phyloP scores from a whole-genome alignment of 768 basidiomycete species.

The Kondoa subrosea region DNA sequence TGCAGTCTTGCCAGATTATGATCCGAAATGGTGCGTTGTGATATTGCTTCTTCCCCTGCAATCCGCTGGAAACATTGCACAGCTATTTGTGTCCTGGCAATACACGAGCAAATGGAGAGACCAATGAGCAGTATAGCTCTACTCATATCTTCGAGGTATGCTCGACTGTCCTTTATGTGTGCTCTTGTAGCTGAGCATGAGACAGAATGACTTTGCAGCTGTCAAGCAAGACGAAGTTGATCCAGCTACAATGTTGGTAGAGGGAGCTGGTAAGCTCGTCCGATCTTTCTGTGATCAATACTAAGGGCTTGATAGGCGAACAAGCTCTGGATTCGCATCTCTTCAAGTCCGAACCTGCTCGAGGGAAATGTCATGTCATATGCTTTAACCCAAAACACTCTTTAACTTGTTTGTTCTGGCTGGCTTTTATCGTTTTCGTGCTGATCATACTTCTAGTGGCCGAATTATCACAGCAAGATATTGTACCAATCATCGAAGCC shows the following conservation, averaged over 20 bases:
- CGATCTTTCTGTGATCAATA: neutral
- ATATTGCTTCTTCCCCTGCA: slow-evolving; percentile 11
- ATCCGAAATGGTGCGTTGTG: slow-evolving; percentile 33
- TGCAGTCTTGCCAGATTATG: slow-evolving; percentile 44
- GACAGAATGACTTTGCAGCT: slow-evolving; percentile 28
- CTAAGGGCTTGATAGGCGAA: neutral
- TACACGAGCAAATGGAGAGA: slow-evolving; percentile 49
- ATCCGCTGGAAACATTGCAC: slow-evolving; percentile 36
- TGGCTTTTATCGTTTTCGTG: neutral
- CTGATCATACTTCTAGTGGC: slow-evolving; percentile 36
- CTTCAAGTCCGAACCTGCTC: slow-evolving; percentile 44
- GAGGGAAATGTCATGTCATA: slow-evolving; percentile 74
- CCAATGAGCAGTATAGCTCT: slow-evolving; percentile 50
- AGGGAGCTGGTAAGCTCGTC: neutral
- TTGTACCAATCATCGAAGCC: slow-evolving; percentile 48
- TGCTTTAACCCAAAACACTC: slow-evolving; percentile 76
- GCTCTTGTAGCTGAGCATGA: neutral
- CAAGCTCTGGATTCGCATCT: slow-evolving; percentile 11
- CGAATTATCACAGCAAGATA: slow-evolving; percentile 43
- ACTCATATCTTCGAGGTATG: slow-evolving; percentile 39
- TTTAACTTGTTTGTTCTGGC: slow-evolving; percentile 38
- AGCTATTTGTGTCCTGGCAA: slow-evolving; percentile 75
- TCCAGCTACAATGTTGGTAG: neutral
- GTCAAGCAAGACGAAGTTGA: slow-evolving; percentile 19
- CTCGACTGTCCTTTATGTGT: neutral